These are phyloP conservation scores for Penicillium argentinense DNA, from an alignment of 495 filamentous ascomycete genomes.

Conservation along the genomic window DNA sequence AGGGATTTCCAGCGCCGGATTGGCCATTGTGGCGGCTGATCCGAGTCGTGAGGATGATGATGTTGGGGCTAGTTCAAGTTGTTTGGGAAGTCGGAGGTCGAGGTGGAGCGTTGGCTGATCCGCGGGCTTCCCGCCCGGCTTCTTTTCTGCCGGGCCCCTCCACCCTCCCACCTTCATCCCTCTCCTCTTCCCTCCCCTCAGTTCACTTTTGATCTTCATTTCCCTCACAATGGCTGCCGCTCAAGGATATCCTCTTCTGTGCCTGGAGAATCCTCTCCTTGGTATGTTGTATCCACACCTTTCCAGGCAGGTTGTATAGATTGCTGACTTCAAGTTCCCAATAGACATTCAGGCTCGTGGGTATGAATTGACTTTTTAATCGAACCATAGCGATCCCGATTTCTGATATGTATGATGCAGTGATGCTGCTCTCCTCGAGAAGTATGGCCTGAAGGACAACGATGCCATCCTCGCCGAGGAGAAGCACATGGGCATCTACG, in stretches of 20 bases:
- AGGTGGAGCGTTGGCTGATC: background rate
- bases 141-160: constrained; percentile 29
- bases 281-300: constrained; percentile 53
- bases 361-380: constrained; percentile 37
- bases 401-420: constrained; percentile 12
- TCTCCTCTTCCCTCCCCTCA: constrained; percentile 7
- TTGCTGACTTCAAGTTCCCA: constrained; percentile 11
- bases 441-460: constrained; percentile 92
- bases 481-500: constrained; percentile 84
- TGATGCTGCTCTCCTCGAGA: constrained; percentile 76
- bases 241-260: constrained; percentile 80
- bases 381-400: constrained; percentile 1
- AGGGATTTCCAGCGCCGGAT: constrained; percentile 60
- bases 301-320: constrained; percentile 8
- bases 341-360: constrained; percentile 89
- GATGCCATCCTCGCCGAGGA: constrained; percentile 96
- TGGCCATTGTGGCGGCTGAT: constrained; percentile 34
- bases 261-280: constrained; percentile 94
- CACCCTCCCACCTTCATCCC: constrained; percentile 17
- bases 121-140: constrained; percentile 17
- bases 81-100: background rate
- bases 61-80: background rate
- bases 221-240: constrained; percentile 61
- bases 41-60: constrained; percentile 1
- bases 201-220: constrained; percentile 1